These are phyloP conservation scores for Udeniomyces megalosporus DNA, from an alignment of 768 basidiomycete species.

Conservation along the genomic window DNA sequence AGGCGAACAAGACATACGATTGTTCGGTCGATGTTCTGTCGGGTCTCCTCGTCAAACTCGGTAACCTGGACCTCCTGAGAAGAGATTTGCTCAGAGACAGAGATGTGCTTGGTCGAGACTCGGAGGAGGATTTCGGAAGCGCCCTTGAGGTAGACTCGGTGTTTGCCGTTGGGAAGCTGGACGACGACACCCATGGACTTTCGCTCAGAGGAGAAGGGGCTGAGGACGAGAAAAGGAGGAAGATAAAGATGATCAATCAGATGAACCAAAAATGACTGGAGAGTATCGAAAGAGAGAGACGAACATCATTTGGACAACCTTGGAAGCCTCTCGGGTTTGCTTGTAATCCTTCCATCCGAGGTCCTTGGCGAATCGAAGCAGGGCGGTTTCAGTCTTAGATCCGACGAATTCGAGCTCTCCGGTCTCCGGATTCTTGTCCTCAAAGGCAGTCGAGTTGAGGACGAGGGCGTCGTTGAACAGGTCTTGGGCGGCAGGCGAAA, in stretches of 20 bases:
- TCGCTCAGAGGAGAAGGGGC: conserved; percentile 76
- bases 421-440: conserved; percentile 48
- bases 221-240: not conserved
- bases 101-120: conserved; percentile 55
- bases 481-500: conserved; percentile 44
- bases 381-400: conserved; percentile 87
- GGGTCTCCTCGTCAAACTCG: conserved; percentile 48
- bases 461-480: conserved; percentile 75
- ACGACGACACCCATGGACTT: conserved; percentile 92
- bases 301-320: conserved; percentile 57
- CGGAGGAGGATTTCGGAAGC: conserved; percentile 84
- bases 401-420: conserved; percentile 54
- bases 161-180: conserved; percentile 38
- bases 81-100: conserved; percentile 33
- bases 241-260: not conserved
- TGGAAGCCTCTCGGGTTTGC: conserved; percentile 40
- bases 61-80: conserved; percentile 38
- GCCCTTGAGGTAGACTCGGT: conserved; percentile 73
- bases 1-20: not conserved
- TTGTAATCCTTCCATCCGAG: conserved; percentile 61
- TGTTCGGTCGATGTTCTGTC: conserved; percentile 55
- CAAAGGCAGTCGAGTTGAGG: conserved; percentile 88
- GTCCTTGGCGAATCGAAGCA: conserved; percentile 68
- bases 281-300: not conserved
- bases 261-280: not conserved